Conservation (phyloP, 495 filamentous ascomycete species). For the Tuber microsphaerosporum region DNA sequence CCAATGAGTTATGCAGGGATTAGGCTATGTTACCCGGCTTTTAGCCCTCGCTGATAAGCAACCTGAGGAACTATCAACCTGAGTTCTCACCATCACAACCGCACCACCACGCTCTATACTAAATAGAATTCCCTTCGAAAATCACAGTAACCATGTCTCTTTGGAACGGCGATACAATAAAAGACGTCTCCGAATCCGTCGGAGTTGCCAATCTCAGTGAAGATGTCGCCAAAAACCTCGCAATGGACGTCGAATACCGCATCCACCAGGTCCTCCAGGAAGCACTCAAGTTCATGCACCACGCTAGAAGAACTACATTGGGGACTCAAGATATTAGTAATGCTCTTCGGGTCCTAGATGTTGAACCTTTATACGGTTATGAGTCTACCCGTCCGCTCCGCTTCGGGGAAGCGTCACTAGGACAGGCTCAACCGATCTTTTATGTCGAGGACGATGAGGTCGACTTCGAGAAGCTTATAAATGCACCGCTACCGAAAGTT, state of each 20-base stretch:
- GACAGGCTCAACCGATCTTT: constrained; percentile 89
- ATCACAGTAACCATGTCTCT: constrained; percentile 43
- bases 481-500: constrained; percentile 87
- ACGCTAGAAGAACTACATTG: constrained; percentile 71
- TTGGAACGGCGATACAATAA: constrained; percentile 94
- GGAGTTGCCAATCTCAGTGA: constrained; percentile 72
- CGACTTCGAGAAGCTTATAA: constrained; percentile 97
- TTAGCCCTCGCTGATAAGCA: background rate
- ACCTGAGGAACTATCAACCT: background rate
- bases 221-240: constrained; percentile 73
- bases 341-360: constrained; percentile 74
- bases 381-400: constrained; percentile 76
- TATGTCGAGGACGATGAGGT: constrained; percentile 98
- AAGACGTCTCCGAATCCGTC: constrained; percentile 90
- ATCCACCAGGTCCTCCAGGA: constrained; percentile 86
- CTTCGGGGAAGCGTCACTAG: constrained; percentile 88
- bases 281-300: constrained; percentile 89
- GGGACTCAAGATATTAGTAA: constrained; percentile 78
- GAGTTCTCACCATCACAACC: background rate
- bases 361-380: constrained; percentile 93
- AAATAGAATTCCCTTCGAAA: background rate
- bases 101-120: background rate
- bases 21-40: background rate
- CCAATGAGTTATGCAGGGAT: background rate
- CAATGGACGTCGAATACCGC: constrained; percentile 91